phyloP scores from a whole-genome alignment of 1,284 basidiomycete genomes.

The Exsudoporus floridanus region DNA sequence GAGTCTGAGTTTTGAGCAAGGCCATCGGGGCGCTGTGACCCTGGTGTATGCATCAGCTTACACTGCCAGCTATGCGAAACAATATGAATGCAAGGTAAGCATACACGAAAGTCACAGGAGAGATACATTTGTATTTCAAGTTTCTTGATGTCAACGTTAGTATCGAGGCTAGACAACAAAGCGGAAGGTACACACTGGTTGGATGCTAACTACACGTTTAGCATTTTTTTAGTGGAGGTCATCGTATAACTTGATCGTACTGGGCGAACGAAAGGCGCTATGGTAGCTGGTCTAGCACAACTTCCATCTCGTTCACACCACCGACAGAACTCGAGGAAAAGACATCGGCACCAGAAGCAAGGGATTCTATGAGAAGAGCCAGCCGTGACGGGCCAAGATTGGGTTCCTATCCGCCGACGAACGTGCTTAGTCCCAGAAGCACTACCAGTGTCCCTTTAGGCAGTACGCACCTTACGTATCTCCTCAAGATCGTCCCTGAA shows the following conservation, averaged over 20 bases:
- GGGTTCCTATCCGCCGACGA: constrained; percentile 53
- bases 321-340: constrained; percentile 47
- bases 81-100: not conserved
- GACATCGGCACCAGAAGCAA: constrained; percentile 73
- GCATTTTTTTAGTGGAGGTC: not conserved
- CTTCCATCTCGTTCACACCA: constrained; percentile 52
- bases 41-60: not conserved
- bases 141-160: not conserved
- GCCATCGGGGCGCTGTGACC: not conserved
- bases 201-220: too few relatives aligned
- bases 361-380: constrained; percentile 70
- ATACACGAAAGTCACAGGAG: not conserved
- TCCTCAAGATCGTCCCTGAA: constrained; percentile 76
- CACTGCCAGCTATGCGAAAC: not conserved
- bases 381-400: constrained; percentile 64
- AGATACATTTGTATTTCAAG: not conserved
- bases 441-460: not conserved
- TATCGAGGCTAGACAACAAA: not conserved
- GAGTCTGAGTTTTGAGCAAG: not conserved
- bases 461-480: constrained; percentile 57
- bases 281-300: constrained; percentile 38
- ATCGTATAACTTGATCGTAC: not conserved
- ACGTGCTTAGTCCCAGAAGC: not conserved
- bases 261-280: not conserved
- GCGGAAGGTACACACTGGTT: constrained; percentile 5